Evolutionary conservation across 169 alveolate species (phyloP), one percentile per base, ranked within the genome.

Genomic region (Amoebophrya sp.): DNA sequence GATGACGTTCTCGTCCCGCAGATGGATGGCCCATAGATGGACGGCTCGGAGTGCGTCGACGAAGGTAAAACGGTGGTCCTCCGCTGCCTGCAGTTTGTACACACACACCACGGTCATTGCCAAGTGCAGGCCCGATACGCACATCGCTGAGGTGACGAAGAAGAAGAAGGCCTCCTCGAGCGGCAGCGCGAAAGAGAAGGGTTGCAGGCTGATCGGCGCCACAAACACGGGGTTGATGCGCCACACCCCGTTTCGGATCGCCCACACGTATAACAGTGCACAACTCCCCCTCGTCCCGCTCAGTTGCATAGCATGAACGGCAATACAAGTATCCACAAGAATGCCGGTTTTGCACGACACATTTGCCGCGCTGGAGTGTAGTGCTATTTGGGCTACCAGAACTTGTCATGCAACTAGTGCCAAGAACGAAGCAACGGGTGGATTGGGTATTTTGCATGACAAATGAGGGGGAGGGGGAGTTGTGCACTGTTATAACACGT

Each of bases 131-230:
- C 83, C 83, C 83, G 32, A 66, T 2, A 66, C 32, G 83, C 83
- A 66, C 83, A 66, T 66, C 7, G 35, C 18, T 7, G 35, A 12
- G 7, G 83, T 12, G 0, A 18, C 29, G 32, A 66, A 25, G 83
- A 66, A 66, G 83, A 66, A 66, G 32, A 66, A 66, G 35, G 83
- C 83, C 83, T 66, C 83, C 18, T 66, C 83, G 83, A 66, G 18
- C 35, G 83, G 83, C 83, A 66, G 32, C 35, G 2, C 7, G 35
- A 7, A 1, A 2, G 32, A 2, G 35, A 66, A 66, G 35, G 83
- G 83, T 25, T 66, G 83, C 35, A 66, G 39, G 7, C 32, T 66
- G 7, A 66, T 0, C 35, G 83, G 83, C 83, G 83, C 83, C 29
- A 66, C 35, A n/a, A 66, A 66, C 35, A 66, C 32, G 35, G 83